Evolutionary conservation across 148 eudicot species (phyloP).

Genomic region (Mesembryanthemum crystallinum): DNA sequence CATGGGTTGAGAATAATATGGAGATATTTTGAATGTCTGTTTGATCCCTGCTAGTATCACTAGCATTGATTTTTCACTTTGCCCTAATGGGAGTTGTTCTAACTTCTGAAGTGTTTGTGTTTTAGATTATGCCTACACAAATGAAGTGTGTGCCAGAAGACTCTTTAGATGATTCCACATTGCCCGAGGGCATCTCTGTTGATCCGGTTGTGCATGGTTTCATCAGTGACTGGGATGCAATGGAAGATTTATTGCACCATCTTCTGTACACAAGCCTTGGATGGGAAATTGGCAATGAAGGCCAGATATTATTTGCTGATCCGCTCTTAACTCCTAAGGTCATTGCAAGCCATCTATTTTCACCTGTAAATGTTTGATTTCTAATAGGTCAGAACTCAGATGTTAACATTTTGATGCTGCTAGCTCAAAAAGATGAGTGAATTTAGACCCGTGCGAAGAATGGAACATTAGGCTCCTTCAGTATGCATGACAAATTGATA

Average conservation of each 20-base stretch:
- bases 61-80: neutral
- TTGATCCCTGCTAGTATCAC: neutral
- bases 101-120: conserved; percentile 28
- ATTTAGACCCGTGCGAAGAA: neutral
- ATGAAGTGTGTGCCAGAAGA: conserved; percentile 82
- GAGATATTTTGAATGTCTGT: neutral
- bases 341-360: conserved; percentile 13
- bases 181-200: conserved; percentile 48
- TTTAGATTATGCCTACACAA: conserved; percentile 86
- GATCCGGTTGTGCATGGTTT: conserved; percentile 92
- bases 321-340: conserved; percentile 98
- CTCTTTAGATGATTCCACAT: conserved; percentile 30
- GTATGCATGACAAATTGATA: neutral
- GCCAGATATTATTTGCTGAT: conserved; percentile 91
- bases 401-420: neutral
- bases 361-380: neutral
- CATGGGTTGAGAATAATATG: too few relatives aligned
- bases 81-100: neutral
- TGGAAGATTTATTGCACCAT: conserved; percentile 92
- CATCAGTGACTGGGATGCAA: conserved; percentile 90
- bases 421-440: too few relatives aligned
- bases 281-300: conserved; percentile 98
- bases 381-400: neutral
- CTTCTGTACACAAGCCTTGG: conserved; percentile 77
- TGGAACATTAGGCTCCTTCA: neutral